A percentile compares a stretch with the other conserved stretches of the same genome.
Evolutionary conservation across 2,329 filamentous ascomycete species (phyloP).

Genomic region (Colletotrichum sp.): DNA sequence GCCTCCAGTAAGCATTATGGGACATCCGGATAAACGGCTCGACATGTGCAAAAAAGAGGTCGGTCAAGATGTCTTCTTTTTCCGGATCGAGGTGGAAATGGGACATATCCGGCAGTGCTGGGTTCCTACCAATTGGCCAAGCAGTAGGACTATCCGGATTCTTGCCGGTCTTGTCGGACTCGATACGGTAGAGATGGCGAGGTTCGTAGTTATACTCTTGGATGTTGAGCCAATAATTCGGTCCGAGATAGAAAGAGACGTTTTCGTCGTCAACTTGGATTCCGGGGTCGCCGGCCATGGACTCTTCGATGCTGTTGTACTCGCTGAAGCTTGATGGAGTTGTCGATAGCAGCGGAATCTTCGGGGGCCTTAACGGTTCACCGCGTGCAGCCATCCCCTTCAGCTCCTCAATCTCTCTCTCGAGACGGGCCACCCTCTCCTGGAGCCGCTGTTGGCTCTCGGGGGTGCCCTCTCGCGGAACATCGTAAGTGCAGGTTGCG

Average conservation of each 20-base stretch:
- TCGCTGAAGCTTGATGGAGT: background rate
- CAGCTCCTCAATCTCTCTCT: slow-evolving; percentile 13
- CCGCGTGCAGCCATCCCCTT: background rate
- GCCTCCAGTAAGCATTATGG: slow-evolving; percentile 13
- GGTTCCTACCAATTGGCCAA: slow-evolving; percentile 8
- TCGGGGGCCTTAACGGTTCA: background rate
- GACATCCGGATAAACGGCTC: slow-evolving; percentile 11
- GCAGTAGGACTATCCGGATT: slow-evolving; percentile 1
- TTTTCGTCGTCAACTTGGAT: slow-evolving; percentile 18
- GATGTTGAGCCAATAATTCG: slow-evolving; percentile 18
- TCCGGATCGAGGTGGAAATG: slow-evolving; percentile 8
- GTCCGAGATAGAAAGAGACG: slow-evolving; percentile 19
- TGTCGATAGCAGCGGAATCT: background rate
- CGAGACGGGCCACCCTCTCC: slow-evolving; percentile 13
- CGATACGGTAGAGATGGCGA: slow-evolving; percentile 13
- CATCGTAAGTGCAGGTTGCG: slow-evolving; percentile 12
- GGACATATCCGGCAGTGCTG: background rate
- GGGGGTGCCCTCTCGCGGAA: background rate
- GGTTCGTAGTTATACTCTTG: slow-evolving; percentile 17
- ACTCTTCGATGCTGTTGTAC: background rate
- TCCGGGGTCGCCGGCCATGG: slow-evolving; percentile 6
- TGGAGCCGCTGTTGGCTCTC: slow-evolving; percentile 15
- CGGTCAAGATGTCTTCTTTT: slow-evolving; percentile 12
- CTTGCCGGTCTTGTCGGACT: slow-evolving; percentile 6
- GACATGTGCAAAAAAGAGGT: slow-evolving; percentile 10